Conservation (phyloP, 192 early-diverging fungal species). For the Coemansia sp. region DNA sequence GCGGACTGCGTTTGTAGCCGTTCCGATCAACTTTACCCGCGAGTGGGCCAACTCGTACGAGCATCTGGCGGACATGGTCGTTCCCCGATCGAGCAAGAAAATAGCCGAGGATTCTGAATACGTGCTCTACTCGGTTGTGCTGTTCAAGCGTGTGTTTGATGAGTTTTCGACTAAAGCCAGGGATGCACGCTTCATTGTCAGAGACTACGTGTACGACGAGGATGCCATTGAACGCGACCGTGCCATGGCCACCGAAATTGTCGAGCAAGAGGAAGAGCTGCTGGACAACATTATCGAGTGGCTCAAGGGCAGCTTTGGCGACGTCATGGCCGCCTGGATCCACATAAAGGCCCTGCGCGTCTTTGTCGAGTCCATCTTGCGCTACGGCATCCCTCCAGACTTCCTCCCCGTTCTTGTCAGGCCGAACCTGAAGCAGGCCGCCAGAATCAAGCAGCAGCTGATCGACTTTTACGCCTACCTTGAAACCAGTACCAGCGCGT, state of each 20-base stretch:
- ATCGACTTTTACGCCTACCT: slow-evolving; percentile 81
- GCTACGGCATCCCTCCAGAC: slow-evolving; percentile 97
- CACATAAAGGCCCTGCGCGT: slow-evolving; percentile 94
- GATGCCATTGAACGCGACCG: slow-evolving; percentile 73
- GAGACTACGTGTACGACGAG: slow-evolving; percentile 94
- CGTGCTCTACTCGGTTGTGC: slow-evolving; percentile 84
- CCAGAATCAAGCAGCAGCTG: slow-evolving; percentile 78
- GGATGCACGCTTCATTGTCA: slow-evolving; percentile 89
- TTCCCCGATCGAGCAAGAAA: slow-evolving; percentile 89
- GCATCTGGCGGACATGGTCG: slow-evolving; percentile 89
- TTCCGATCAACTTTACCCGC: slow-evolving; percentile 80
- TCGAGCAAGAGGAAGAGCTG: slow-evolving; percentile 78
- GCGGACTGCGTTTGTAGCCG: slow-evolving; percentile 89
- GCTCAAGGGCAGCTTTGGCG: slow-evolving; percentile 93
- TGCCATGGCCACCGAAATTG: slow-evolving; percentile 66
- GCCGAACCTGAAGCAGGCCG: slow-evolving; percentile 79
- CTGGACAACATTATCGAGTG: slow-evolving; percentile 78
- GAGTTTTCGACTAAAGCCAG: slow-evolving; percentile 91
- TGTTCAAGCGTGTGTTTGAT: slow-evolving; percentile 87
- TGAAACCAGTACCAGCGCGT: slow-evolving; percentile 67
- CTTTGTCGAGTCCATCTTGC: slow-evolving; percentile 95
- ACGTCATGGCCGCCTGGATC: slow-evolving; percentile 89
- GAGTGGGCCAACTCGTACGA: slow-evolving; percentile 92
- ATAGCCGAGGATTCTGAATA: slow-evolving; percentile 98
- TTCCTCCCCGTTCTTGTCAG: slow-evolving; percentile 78